These are phyloP conservation scores for Blastomyces parvus DNA, from an alignment of 2,329 filamentous ascomycete species.

Conservation along the genomic window DNA sequence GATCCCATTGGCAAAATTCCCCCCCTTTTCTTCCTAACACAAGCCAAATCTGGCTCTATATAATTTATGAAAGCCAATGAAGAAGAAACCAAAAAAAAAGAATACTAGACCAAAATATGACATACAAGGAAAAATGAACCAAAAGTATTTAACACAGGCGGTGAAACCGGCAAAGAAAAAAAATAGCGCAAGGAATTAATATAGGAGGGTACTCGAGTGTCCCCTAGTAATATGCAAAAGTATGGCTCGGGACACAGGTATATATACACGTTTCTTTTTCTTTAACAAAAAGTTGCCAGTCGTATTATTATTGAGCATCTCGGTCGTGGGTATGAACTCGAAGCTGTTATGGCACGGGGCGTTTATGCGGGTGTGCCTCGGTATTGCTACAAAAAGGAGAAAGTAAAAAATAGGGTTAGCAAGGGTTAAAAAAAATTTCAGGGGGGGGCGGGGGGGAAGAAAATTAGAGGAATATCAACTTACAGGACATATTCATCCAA, in stretches of 20 bases:
- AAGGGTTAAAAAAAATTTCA: conserved; percentile 55
- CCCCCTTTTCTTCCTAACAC: too few relatives aligned
- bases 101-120: background rate
- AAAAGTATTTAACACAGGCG: background rate
- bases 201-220: background rate
- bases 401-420: background rate
- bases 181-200: background rate
- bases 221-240: background rate
- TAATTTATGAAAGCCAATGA: background rate
- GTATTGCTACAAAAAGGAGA: conserved; percentile 35
- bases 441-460: conserved; percentile 54
- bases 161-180: background rate
- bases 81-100: background rate
- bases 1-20: background rate
- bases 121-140: background rate
- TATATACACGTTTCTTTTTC: conserved; percentile 1
- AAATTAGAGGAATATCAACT: conserved; percentile 26
- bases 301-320: background rate
- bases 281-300: background rate
- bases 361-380: conserved; percentile 44
- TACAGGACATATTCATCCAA: conserved; percentile 58
- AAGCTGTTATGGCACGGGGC: conserved; percentile 5
- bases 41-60: background rate
- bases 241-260: background rate
- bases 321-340: background rate